Conservation (phyloP, 2,329 filamentous ascomycete species). For the Cladosporium sp. region DNA sequence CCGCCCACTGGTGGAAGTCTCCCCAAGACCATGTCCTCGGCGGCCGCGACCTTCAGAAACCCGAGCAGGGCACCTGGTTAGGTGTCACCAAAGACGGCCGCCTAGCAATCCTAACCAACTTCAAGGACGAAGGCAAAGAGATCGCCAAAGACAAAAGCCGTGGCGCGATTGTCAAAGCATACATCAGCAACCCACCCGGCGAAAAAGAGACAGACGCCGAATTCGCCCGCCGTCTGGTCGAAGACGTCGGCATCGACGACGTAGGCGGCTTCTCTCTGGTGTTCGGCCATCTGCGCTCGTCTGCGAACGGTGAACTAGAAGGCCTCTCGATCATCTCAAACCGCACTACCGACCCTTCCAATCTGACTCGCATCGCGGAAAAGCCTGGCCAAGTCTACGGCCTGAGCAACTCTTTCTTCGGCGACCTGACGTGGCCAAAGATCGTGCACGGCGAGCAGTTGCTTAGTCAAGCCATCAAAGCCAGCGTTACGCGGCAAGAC, state of each 20-base stretch:
- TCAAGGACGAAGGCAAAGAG: constrained; percentile 48
- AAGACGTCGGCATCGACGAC: constrained; percentile 50
- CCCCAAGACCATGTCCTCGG: constrained; percentile 55
- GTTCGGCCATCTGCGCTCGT: constrained; percentile 41
- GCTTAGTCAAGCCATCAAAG: constrained; percentile 46
- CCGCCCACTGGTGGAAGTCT: constrained; percentile 56
- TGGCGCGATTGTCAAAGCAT: constrained; percentile 58
- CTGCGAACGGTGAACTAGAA: constrained; percentile 10
- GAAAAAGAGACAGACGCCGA: constrained; percentile 41
- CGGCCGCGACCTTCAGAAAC: constrained; percentile 58
- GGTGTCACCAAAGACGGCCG: constrained; percentile 58
- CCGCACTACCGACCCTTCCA: constrained; percentile 50
- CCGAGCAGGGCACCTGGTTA: constrained; percentile 61
- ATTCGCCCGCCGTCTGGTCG: constrained; percentile 53
- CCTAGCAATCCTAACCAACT: constrained; percentile 61
- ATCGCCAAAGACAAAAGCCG: constrained; percentile 48
- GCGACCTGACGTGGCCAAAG: constrained; percentile 59
- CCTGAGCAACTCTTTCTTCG: constrained; percentile 58
- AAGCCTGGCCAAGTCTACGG: constrained; percentile 51
- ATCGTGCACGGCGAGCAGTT: constrained; percentile 54
- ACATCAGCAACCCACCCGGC: constrained; percentile 45
- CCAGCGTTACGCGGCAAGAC: constrained; percentile 35
- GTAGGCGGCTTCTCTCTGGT: constrained; percentile 62
- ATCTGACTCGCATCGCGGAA: constrained; percentile 49
- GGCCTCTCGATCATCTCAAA: constrained; percentile 60